phyloP scores from a whole-genome alignment of 805 yeast genomes.

The Suhomyces faveliae region DNA sequence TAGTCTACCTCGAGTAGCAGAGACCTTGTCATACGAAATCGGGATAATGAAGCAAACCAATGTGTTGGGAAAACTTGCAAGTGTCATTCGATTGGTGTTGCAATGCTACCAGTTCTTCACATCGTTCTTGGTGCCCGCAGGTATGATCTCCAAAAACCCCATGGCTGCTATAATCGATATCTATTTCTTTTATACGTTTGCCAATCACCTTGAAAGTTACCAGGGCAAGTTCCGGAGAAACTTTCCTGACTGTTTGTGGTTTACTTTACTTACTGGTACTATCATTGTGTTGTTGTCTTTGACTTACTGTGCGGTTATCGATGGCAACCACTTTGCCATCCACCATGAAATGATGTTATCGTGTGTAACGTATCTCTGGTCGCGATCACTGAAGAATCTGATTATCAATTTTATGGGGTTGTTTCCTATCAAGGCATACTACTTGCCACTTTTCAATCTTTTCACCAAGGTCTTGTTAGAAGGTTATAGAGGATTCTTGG shows the following conservation, averaged over 20 bases:
- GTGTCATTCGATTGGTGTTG: neutral
- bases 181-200: conserved; percentile 56
- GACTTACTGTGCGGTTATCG: conserved; percentile 25
- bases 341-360: conserved; percentile 46
- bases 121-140: conserved; percentile 47
- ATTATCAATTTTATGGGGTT: conserved; percentile 52
- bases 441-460: conserved; percentile 46
- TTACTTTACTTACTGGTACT: conserved; percentile 49
- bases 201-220: conserved; percentile 51
- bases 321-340: conserved; percentile 13
- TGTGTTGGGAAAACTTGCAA: neutral
- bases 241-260: conserved; percentile 57
- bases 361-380: conserved; percentile 62
- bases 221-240: conserved; percentile 46
- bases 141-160: conserved; percentile 20
- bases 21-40: neutral
- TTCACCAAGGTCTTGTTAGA: conserved; percentile 36
- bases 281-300: conserved; percentile 39
- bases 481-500: conserved; percentile 40
- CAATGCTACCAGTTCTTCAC: conserved; percentile 49
- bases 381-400: conserved; percentile 52
- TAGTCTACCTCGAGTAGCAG: conserved; percentile 6
- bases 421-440: conserved; percentile 55
- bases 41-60: neutral
- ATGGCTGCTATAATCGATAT: conserved; percentile 43